Evolutionary conservation across 164 flowering plant genomes (phyloP).

Genomic region (Liquidambar formosana): DNA sequence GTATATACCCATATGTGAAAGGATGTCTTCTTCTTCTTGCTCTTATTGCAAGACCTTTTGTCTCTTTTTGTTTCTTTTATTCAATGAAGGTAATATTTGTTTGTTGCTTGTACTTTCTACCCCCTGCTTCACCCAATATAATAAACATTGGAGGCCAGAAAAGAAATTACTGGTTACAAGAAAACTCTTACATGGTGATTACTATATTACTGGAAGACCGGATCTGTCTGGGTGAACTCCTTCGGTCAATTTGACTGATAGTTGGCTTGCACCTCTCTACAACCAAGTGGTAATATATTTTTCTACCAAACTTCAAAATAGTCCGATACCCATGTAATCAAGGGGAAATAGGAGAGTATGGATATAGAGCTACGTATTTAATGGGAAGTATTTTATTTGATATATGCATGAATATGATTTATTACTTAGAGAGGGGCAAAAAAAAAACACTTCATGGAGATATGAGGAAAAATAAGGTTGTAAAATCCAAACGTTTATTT

Average conservation of each 20-base stretch:
- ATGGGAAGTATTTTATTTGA: too few species aligned
- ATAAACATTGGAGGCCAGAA: background rate
- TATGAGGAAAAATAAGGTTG: too few species aligned
- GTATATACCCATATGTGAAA: conserved; percentile 7
- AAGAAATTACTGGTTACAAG: background rate
- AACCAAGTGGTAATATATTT: too few species aligned
- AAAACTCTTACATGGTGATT: background rate
- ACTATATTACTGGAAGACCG: background rate
- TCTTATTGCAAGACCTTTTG: conserved; percentile 21
- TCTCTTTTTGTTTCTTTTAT: conserved; percentile 8
- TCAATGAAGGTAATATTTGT: conserved; percentile 14
- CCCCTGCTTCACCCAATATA: background rate
- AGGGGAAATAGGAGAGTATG: too few species aligned
- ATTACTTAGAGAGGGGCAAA: too few species aligned
- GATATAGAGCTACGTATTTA: too few species aligned
- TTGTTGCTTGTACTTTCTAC: conserved; percentile 4
- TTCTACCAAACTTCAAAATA: too few species aligned
- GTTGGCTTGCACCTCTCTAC: background rate
- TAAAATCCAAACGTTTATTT: too few species aligned
- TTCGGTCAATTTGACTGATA: background rate
- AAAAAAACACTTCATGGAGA: too few species aligned
- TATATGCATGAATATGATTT: too few species aligned
- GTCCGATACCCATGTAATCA: too few species aligned
- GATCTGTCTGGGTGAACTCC: background rate
- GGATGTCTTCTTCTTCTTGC: conserved; percentile 17